Base-by-base conservation (phyloP, 208 protist genomes). In the Trypanosoma conorhini region DNA sequence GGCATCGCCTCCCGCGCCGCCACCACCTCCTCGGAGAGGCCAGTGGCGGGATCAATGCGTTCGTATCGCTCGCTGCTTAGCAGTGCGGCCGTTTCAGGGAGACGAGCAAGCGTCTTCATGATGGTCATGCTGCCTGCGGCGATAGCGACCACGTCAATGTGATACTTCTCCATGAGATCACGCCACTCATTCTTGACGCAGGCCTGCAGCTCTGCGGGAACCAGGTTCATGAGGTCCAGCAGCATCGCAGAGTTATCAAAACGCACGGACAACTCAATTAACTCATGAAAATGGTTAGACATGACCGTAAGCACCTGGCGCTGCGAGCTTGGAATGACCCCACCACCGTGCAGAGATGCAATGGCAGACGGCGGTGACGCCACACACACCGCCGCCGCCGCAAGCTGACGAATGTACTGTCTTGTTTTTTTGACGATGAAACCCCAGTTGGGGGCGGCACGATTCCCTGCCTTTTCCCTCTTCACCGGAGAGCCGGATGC, bases 221-320 rank as follows among this genome's bases (percentile, higher is more conserved):
- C 4, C 63, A 59, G 26, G 87, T 72, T 63, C 51, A 91, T 70
- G 38, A 92, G 74, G 30, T 84, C 56, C 4, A 28, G 38, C n/a
- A 94, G 57, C 5, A 89, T 74, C 30, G 77, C 48, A 33, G 78
- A 77, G 62, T 92, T 79, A 61, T 94, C 89, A 82, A 83, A 94
- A 57, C 89, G 86, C 19, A 91, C 84, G 8, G 86, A 70, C 1
- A 94, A 76, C 70, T 94, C 89, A 44, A 91, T 64, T 8, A 87
- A 77, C 66, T 92, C 89, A 56, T 82, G 68, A 60, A 77, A 77
- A 66, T 72, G 72, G 22, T 28, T 57, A 0, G 65, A 65, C 72
- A 77, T 77, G 3, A 52, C n/a, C 26, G 40, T 31, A 46, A 77
- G 44, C 21, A 70, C 31, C 22, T 56, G 26, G 15, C 60, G 72